phyloP scores from a whole-genome alignment of 2,329 filamentous ascomycete genomes.

The Daldinia sp. region DNA sequence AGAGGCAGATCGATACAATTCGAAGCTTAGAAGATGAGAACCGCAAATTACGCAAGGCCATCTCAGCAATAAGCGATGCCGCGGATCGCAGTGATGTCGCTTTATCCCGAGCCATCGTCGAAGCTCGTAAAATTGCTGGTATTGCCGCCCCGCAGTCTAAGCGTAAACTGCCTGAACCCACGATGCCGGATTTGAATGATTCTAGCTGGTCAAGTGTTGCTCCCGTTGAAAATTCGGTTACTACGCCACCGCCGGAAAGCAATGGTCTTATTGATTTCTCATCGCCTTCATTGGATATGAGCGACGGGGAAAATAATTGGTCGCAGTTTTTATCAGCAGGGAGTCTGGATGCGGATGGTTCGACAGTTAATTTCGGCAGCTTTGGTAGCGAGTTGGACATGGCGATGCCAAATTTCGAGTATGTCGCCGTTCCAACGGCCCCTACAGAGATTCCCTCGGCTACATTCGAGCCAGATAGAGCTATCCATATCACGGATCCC shows the following conservation, averaged over 20 bases:
- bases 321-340: conserved; percentile 3
- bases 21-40: conserved; percentile 29
- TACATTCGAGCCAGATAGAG: conserved; percentile 22
- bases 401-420: neutral
- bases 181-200: neutral
- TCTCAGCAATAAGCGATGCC: conserved; percentile 22
- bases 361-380: neutral
- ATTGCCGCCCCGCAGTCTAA: conserved; percentile 1
- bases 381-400: conserved; percentile 13
- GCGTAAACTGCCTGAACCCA: neutral
- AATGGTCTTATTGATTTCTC: neutral
- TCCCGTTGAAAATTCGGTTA: conserved; percentile 5
- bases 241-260: neutral
- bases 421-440: neutral
- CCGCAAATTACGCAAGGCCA: conserved; percentile 24
- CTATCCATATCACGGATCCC: conserved; percentile 22
- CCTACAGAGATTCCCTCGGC: neutral
- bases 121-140: conserved; percentile 26
- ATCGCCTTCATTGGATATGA: conserved; percentile 1
- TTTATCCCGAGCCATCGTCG: conserved; percentile 16
- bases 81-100: neutral
- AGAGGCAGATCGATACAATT: conserved; percentile 36
- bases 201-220: conserved; percentile 16
- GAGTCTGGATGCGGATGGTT: neutral
- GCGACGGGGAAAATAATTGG: conserved; percentile 4